A percentile compares a stretch with the other conserved stretches of the same genome.
These are phyloP conservation scores for Cystobasidiaceae sp. DNA, from an alignment of 1,284 basidiomycete species.

Conservation along the genomic window DNA sequence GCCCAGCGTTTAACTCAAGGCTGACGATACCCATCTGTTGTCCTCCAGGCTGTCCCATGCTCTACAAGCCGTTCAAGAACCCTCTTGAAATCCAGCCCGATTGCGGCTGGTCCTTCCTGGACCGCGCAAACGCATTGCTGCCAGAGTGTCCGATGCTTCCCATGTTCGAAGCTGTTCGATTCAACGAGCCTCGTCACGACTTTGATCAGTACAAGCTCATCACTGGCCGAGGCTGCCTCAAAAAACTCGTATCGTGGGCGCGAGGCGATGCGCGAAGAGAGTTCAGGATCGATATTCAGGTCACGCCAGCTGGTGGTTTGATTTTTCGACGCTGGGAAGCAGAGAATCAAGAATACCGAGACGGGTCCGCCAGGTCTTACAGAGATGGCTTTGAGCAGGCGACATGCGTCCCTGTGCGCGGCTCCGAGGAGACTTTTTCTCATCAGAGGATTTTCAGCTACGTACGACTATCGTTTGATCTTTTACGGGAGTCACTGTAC, in stretches of 20 bases:
- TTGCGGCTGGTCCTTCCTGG: not conserved
- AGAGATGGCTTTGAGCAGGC: not conserved
- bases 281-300: not conserved
- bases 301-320: not conserved
- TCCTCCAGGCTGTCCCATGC: not conserved
- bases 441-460: not conserved
- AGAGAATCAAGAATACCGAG: not conserved
- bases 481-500: not conserved
- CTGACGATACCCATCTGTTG: too few species aligned
- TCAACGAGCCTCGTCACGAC: not conserved
- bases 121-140: not conserved
- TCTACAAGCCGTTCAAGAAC: not conserved
- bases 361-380: not conserved
- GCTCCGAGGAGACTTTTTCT: not conserved
- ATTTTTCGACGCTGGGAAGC: not conserved
- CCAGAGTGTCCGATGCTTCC: not conserved
- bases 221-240: not conserved
- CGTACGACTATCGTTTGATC: not conserved
- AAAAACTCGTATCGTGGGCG: not conserved
- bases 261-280: not conserved
- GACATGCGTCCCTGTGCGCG: not conserved
- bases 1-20: not conserved
- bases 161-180: not conserved
- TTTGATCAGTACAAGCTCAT: not conserved
- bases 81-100: not conserved